Percentiles rank a stretch among this genome's conserved stretches.
phyloP scores from a whole-genome alignment of 1,284 basidiomycete species.

The Phylloboletellus chloephorus region DNA sequence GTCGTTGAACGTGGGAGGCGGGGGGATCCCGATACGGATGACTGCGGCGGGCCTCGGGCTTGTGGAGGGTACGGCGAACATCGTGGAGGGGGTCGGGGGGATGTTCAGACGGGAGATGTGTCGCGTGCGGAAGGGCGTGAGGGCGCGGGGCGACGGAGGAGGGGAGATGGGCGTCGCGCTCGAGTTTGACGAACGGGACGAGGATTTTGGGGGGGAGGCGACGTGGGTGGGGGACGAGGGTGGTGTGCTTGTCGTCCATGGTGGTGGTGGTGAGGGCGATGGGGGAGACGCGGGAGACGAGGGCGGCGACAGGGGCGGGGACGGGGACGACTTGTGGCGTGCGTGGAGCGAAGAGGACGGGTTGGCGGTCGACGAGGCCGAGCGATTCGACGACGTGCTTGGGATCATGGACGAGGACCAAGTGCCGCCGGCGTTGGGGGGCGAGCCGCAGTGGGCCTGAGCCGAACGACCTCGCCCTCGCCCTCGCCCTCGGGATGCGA shows the following conservation, averaged over 20 bases:
- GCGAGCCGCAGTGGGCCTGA: too few species aligned
- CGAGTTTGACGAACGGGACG: conserved; percentile 70
- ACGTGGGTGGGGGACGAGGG: background rate
- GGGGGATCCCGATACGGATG: conserved; percentile 50
- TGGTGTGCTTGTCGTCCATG: conserved; percentile 16
- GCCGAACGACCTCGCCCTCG: too few species aligned
- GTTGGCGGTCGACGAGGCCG: conserved; percentile 56
- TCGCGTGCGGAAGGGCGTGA: conserved; percentile 33
- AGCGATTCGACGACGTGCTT: conserved; percentile 59
- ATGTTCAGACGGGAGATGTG: conserved; percentile 53
- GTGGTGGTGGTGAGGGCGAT: conserved; percentile 27
- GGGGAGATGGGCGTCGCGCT: conserved; percentile 40
- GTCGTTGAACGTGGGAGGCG: conserved; percentile 32
- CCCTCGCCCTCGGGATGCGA: too few species aligned
- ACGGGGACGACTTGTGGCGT: conserved; percentile 38
- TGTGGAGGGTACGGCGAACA: conserved; percentile 37
- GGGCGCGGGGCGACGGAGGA: background rate
- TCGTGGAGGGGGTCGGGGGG: conserved; percentile 57
- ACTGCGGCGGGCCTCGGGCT: too few species aligned
- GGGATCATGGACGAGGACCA: conserved; percentile 63
- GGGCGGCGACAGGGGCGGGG: conserved; percentile 17
- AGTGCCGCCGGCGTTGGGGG: conserved; percentile 18
- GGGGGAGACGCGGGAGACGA: too few species aligned
- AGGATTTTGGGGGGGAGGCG: conserved; percentile 41
- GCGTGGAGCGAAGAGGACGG: conserved; percentile 46